phyloP scores from a whole-genome alignment of 2,329 filamentous ascomycete genomes.

The Exophiala spinifera region DNA sequence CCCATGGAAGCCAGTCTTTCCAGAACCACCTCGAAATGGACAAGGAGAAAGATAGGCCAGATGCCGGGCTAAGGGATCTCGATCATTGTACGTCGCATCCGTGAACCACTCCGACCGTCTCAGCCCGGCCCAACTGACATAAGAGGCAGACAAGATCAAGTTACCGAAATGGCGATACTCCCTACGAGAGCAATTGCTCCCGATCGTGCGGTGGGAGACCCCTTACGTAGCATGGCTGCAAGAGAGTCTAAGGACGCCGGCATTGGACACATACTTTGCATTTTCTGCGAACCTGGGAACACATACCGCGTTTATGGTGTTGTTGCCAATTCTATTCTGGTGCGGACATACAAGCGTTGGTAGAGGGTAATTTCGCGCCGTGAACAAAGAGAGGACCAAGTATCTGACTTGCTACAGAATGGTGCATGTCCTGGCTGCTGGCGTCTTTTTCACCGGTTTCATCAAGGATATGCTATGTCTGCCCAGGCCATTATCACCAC shows the following conservation, averaged over 20 bases:
- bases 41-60: constrained; percentile 39
- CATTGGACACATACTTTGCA: constrained; percentile 93
- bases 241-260: constrained; percentile 71
- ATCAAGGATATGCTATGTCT: constrained; percentile 92
- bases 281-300: constrained; percentile 95
- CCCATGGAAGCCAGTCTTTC: constrained; percentile 13
- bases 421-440: constrained; percentile 71
- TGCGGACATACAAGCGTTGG: constrained; percentile 82
- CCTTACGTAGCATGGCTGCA: constrained; percentile 89
- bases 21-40: constrained; percentile 33
- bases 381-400: neutral
- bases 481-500: constrained; percentile 85
- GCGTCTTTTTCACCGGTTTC: constrained; percentile 87
- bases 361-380: constrained; percentile 65
- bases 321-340: constrained; percentile 94
- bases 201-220: constrained; percentile 89
- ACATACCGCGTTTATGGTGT: constrained; percentile 98
- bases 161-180: constrained; percentile 86
- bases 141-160: constrained; percentile 66
- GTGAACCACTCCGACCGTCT: neutral
- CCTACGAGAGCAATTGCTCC: constrained; percentile 76
- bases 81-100: constrained; percentile 62
- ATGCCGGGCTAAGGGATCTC: constrained; percentile 73
- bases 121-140: constrained; percentile 7
- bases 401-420: constrained; percentile 36